Base-by-base conservation (phyloP, 805 yeast genomes). In the Ogataea salicorniae region DNA sequence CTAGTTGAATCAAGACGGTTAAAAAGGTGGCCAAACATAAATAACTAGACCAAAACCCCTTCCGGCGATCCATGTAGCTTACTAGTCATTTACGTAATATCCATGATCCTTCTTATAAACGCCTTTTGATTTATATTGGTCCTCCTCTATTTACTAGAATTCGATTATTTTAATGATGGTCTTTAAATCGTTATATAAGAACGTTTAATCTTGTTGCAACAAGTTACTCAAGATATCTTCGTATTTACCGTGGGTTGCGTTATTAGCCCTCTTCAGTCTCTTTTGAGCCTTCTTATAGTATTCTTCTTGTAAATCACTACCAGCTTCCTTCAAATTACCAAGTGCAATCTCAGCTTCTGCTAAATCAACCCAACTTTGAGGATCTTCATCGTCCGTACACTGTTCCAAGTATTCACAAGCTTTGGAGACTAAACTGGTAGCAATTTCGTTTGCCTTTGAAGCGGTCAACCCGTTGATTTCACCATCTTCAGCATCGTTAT, bases 321-420 rank as follows among this genome's bases (percentile, higher is more conserved):
- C 89, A 23, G 78, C 68, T 8, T 83, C 87, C 50, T 76, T 72
- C 43, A 90, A 62, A 57, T 90, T 91, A 15, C 91, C 97, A 55
- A 87, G 68, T 15, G 85, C 79, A 34, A 92, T 87, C 58, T 80
- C 72, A 1, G 95, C 91, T 64, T 92, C 98, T 1, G 97, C 96
- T 41, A 86, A 75, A 59, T 80, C 78, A 13, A 83, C 95, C 87
- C 92, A 85, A 5, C 85, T 73, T 49, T 83, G 84, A 0, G 95
- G 95, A 37, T 84, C 88, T 41, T 83, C 87, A 17, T 79, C 81
- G 43, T 80, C 80, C 62, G 83, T 79, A 0, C 90, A 84, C 46
- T 71, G 67, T 46, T 71, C 66, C 46, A 90, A 70, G 58, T 78
- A 77, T 36, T 71, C 68, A 23, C 86, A 69, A 0, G 95, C 95